Conservation (phyloP, 306 rosid genomes). For the Echinosophora koreensis region DNA sequence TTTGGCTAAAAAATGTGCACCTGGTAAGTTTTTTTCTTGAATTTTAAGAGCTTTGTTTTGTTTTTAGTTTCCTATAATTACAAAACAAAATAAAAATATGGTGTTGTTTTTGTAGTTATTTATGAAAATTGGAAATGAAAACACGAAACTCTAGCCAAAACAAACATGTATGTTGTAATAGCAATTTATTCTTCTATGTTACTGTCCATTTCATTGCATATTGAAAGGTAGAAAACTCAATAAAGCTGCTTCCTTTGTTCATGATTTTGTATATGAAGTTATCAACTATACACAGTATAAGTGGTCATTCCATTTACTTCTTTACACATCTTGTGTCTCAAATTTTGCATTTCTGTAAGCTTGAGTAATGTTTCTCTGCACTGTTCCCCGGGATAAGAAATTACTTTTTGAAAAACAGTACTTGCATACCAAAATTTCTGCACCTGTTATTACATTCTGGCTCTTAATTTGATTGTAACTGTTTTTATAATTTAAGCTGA, state of each 20-base stretch:
- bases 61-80: no score
- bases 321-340: slow-evolving; percentile 12
- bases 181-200: neutral
- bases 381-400: no score
- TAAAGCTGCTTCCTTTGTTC: slow-evolving; percentile 11
- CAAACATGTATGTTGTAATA: no score
- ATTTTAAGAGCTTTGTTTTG: neutral
- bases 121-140: no score
- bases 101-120: no score
- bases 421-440: neutral
- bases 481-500: neutral
- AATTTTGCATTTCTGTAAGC: neutral
- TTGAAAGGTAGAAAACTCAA: slow-evolving; percentile 10
- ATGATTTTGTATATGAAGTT: neutral
- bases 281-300: slow-evolving; percentile 25
- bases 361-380: no score
- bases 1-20: slow-evolving; percentile 61
- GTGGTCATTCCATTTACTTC: slow-evolving; percentile 5
- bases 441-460: neutral
- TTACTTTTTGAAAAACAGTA: neutral
- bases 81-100: no score
- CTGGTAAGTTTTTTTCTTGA: slow-evolving; percentile 57
- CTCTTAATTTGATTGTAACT: slow-evolving; percentile 6
- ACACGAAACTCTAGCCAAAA: no score
- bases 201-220: slow-evolving; percentile 3